Evolutionary conservation across 495 filamentous ascomycete genomes (phyloP).

Genomic region (Penicillium mononematosum): DNA sequence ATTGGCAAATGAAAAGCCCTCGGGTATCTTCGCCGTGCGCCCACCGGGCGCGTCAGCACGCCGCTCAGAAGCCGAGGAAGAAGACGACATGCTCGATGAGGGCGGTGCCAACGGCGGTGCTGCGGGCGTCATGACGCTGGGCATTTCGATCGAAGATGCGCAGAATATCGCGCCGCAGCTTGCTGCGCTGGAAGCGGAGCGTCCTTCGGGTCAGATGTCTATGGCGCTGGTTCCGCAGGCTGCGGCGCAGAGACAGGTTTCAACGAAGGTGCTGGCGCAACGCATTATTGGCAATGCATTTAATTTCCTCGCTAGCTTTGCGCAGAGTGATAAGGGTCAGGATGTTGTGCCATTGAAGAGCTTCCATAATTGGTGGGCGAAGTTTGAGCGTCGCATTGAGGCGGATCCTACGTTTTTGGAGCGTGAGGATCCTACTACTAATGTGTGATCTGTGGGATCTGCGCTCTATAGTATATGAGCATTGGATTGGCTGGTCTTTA

Average conservation of each 20-base stretch:
- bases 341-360: constrained; percentile 87
- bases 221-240: constrained; percentile 34
- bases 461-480: background rate
- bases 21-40: constrained; percentile 75
- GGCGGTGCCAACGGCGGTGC: constrained; percentile 15
- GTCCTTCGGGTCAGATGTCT: constrained; percentile 11
- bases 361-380: constrained; percentile 96
- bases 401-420: constrained; percentile 88
- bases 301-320: constrained; percentile 91
- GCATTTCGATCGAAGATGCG: constrained; percentile 78
- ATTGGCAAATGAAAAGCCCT: constrained; percentile 83
- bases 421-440: constrained; percentile 57
- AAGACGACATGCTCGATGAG: constrained; percentile 48
- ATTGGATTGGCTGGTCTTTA: background rate
- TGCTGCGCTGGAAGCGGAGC: constrained; percentile 51
- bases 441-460: constrained; percentile 16
- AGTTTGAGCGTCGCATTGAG: constrained; percentile 88
- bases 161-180: constrained; percentile 69
- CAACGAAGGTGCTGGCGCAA: constrained; percentile 79
- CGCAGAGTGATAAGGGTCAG: constrained; percentile 56
- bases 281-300: constrained; percentile 96
- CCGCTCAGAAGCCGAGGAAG: constrained; percentile 34
- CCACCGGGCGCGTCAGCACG: constrained; percentile 16
- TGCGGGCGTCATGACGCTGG: constrained; percentile 60
- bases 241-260: constrained; percentile 33